Conservation (phyloP, 2,329 filamentous ascomycete genomes). For the Colletotrichum somersetense region DNA sequence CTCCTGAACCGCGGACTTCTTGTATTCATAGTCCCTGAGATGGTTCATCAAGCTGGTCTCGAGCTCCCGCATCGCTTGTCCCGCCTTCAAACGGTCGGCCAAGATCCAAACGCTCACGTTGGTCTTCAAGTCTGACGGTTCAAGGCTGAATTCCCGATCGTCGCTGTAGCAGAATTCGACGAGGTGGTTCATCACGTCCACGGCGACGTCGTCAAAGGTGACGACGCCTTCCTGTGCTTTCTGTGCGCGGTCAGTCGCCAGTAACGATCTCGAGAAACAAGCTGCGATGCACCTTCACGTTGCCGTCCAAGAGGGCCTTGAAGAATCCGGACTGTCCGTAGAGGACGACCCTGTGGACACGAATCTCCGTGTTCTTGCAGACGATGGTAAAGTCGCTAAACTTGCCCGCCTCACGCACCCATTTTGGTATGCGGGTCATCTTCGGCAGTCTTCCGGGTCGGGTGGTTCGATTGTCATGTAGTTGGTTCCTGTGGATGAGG, state of each 20-base stretch:
- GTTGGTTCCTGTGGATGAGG: not conserved
- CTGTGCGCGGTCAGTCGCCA: not conserved
- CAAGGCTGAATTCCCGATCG: not conserved
- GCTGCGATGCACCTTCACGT: not conserved
- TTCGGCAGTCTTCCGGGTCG: not conserved
- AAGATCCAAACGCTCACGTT: not conserved
- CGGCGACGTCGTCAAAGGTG: not conserved
- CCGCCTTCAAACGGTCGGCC: not conserved
- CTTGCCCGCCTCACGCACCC: not conserved
- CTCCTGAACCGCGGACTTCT: not conserved
- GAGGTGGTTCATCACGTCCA: not conserved
- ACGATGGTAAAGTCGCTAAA: conserved; percentile 2
- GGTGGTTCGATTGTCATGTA: not conserved
- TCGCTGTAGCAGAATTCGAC: conserved; percentile 9
- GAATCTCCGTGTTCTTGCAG: not conserved
- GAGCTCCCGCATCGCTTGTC: not conserved
- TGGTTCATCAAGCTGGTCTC: not conserved
- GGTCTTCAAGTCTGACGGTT: not conserved
- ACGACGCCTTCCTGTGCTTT: not conserved
- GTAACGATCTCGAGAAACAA: not conserved
- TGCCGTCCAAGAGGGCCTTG: not conserved
- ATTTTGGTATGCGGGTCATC: not conserved
- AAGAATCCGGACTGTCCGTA: not conserved
- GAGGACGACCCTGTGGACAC: not conserved
- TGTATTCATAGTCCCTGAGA: not conserved